These are phyloP conservation scores for Saccharum spontaneum DNA, from an alignment of 176 grass and related monocot genomes.

Conservation along the genomic window DNA sequence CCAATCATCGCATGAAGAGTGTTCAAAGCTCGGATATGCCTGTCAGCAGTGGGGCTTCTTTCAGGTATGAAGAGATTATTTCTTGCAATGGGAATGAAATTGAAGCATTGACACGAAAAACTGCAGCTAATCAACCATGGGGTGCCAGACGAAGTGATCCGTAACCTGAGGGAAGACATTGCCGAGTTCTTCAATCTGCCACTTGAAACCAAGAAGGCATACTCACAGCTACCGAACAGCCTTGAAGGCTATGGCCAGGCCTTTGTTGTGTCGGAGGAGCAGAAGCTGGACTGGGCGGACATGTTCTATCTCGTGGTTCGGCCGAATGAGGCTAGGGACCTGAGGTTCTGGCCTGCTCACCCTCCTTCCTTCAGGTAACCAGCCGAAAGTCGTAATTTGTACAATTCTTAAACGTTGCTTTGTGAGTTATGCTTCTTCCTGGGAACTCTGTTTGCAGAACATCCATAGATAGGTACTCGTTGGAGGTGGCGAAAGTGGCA, in stretches of 20 bases:
- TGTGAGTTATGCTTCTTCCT: not conserved
- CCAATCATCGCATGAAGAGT: slow-evolving; percentile 27
- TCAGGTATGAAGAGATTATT: slow-evolving; percentile 40
- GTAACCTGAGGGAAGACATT: slow-evolving; percentile 26
- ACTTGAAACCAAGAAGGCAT: slow-evolving; percentile 33
- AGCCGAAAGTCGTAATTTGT: not conserved
- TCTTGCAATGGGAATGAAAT: not conserved
- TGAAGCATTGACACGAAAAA: not conserved
- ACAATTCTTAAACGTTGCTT: not conserved
- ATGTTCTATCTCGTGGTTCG: slow-evolving; percentile 26
- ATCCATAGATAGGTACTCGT: slow-evolving; percentile 51
- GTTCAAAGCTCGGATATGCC: slow-evolving; percentile 35
- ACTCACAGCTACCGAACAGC: not conserved
- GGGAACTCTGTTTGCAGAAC: slow-evolving; percentile 16
- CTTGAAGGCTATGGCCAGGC: slow-evolving; percentile 48
- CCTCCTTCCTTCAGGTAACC: slow-evolving; percentile 30
- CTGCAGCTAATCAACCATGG: slow-evolving; percentile 50
- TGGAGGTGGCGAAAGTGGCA: slow-evolving; percentile 35
- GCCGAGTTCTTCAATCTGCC: slow-evolving; percentile 37
- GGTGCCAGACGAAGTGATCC: slow-evolving; percentile 40
- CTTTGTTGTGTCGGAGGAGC: slow-evolving; percentile 44
- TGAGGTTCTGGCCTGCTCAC: slow-evolving; percentile 42
- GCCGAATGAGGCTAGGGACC: slow-evolving; percentile 32
- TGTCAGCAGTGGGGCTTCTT: slow-evolving; percentile 71
- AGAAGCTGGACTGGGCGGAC: slow-evolving; percentile 58